These are phyloP conservation scores for Apiotrichum sp. DNA, from an alignment of 1,284 basidiomycete genomes.

Conservation along the genomic window DNA sequence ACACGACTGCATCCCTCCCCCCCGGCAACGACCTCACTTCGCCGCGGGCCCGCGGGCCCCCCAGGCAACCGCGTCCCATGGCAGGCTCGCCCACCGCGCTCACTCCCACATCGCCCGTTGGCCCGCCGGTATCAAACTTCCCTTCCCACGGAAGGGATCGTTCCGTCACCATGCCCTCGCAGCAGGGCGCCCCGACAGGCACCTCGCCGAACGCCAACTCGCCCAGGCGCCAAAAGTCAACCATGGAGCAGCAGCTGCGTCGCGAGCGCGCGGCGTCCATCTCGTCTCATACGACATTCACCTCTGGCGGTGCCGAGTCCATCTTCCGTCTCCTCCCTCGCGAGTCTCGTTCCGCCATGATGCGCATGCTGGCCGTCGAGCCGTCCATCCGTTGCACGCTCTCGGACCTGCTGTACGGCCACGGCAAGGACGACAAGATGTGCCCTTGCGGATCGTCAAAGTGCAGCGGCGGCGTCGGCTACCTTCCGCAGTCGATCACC, in stretches of 20 bases:
- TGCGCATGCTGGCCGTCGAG: constrained; percentile 91
- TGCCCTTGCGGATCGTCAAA: constrained; percentile 62
- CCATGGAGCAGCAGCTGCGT: constrained; percentile 35
- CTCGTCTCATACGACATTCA: constrained; percentile 56
- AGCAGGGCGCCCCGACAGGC: neutral
- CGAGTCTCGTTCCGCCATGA: constrained; percentile 79
- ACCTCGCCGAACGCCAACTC: neutral
- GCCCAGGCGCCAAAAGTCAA: constrained; percentile 11
- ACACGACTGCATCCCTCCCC: constrained; percentile 58
- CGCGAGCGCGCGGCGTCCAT: constrained; percentile 41
- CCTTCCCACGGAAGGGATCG: constrained; percentile 4
- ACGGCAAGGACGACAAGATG: constrained; percentile 64
- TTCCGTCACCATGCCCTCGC: constrained; percentile 13
- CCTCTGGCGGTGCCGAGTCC: constrained; percentile 81
- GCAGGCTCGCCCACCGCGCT: too few species aligned
- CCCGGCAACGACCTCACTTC: constrained; percentile 21
- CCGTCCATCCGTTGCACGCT: constrained; percentile 84
- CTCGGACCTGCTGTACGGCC: constrained; percentile 82
- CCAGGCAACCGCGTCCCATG: neutral
- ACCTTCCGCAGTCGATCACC: constrained; percentile 43
- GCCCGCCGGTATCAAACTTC: neutral
- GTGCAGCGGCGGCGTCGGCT: constrained; percentile 47
- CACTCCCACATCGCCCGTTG: neutral
- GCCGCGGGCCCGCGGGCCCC: constrained; percentile 5
- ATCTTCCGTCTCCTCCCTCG: constrained; percentile 96